Evolutionary conservation across 2,329 filamentous ascomycete species (phyloP).

Genomic region (Myriangium duriaei): DNA sequence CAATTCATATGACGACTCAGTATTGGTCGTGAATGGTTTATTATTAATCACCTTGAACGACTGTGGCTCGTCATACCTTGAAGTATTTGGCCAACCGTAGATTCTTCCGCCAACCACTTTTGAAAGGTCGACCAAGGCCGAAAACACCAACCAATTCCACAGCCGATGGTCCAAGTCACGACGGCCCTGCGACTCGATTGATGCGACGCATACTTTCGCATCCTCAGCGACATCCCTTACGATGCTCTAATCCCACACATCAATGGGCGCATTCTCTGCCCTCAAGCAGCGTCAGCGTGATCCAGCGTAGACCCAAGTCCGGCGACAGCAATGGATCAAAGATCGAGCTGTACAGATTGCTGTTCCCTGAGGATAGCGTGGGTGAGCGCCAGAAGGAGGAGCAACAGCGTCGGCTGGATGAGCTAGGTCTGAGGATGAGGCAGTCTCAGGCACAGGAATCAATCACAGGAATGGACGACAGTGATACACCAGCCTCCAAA

Average conservation of each 20-base stretch:
- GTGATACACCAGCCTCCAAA: constrained; percentile 8
- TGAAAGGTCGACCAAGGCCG: no score
- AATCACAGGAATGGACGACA: constrained; percentile 1
- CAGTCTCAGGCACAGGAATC: background rate
- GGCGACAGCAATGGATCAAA: background rate
- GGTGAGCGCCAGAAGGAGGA: background rate
- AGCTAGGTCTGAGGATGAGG: background rate
- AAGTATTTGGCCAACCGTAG: no score
- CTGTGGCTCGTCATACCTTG: no score
- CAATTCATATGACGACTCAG: no score
- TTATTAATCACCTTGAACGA: no score
- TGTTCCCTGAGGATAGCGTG: constrained; percentile 40
- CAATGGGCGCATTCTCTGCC: background rate
- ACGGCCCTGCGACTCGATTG: constrained; percentile 3
- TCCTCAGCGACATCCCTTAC: background rate
- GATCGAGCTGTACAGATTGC: constrained; percentile 31
- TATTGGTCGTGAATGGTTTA: no score
- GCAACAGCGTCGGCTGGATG: background rate
- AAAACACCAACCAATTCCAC: no score
- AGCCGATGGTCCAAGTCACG: background rate
- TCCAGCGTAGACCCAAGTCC: background rate
- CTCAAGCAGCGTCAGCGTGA: background rate
- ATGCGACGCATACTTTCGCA: constrained; percentile 4
- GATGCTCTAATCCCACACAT: background rate
- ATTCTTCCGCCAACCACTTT: no score